Evolutionary conservation across 2,329 filamentous ascomycete genomes (phyloP).

Genomic region (Colletotrichum graminicola): DNA sequence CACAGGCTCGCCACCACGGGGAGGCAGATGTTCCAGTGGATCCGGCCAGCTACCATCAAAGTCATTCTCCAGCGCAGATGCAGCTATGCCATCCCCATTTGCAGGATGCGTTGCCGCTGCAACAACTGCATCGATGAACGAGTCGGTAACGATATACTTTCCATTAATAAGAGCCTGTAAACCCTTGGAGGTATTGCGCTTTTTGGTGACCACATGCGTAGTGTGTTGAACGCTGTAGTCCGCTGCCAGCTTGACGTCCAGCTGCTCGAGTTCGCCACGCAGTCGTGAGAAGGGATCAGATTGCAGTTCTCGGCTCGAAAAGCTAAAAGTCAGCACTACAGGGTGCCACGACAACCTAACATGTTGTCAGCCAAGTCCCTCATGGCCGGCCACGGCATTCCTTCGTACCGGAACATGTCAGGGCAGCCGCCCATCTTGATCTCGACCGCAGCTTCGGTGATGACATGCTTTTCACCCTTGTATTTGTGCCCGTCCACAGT

Average conservation of each 20-base stretch:
- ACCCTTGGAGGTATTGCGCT: constrained; percentile 89
- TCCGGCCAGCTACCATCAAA: constrained; percentile 86
- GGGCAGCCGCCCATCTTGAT: constrained; percentile 80
- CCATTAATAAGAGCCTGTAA: constrained; percentile 88
- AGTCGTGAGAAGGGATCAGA: constrained; percentile 73
- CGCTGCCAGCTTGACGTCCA: constrained; percentile 88
- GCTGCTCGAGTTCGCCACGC: constrained; percentile 76
- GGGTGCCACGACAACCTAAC: constrained; percentile 82
- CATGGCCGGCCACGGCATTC: background rate
- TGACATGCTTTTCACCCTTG: constrained; percentile 68
- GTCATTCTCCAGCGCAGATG: constrained; percentile 77
- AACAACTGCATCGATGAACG: constrained; percentile 80
- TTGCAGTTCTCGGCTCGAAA: constrained; percentile 77
- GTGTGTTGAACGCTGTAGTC: constrained; percentile 79
- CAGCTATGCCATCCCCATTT: constrained; percentile 61
- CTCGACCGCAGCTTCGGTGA: constrained; percentile 68
- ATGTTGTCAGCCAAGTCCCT: constrained; percentile 11
- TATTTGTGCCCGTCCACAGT: constrained; percentile 79
- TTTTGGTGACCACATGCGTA: constrained; percentile 89
- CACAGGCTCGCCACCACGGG: constrained; percentile 80
- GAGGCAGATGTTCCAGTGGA: constrained; percentile 77
- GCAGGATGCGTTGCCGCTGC: constrained; percentile 66
- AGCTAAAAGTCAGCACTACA: constrained; percentile 84
- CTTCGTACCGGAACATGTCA: constrained; percentile 68
- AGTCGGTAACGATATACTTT: constrained; percentile 79